Base-by-base conservation (phyloP, 768 basidiomycete genomes). In the Strobilomyces dryophilus region DNA sequence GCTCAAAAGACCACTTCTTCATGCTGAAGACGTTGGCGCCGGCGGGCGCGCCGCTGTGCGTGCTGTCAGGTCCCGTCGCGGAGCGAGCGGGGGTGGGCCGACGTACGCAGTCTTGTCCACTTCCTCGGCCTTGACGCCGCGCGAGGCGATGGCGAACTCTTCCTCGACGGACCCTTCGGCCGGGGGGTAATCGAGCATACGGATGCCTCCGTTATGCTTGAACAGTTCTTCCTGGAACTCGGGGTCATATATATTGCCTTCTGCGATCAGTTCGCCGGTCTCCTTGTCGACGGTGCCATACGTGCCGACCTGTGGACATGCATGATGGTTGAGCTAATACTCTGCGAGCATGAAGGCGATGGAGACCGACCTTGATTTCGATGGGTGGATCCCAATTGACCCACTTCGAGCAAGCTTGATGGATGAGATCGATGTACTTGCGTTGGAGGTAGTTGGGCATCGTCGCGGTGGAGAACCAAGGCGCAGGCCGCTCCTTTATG, bases 391-490 rank as follows among this genome's bases (percentile, higher is more conserved):
- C 69, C 72, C 73, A 73, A 40, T 66, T 74, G 24, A 70, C 69
- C 68, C 66, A 73, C 54, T 73, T 73, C 20, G 65, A 68, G 12
- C 70, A 68, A 4, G 45, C 49, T 3, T 39, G 20, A 9, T 43
- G 60, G 34, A 74, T 69, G n/a, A 74, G 67, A 40, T 73, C 72
- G 32, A 72, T 63, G 56, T 61, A 73, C 52, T 73, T 74, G 51
- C 72, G 64, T 40, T 56, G 64, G 26, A 60, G 1, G 20, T 43
- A 48, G 34, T 53, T 0, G 0, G 50, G n/a, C 58, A 66, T 64
- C 34, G 42, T 31, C 17, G 40, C 50, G 36, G 43, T 49, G 11
- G 3, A 9, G 20, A 26, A n/a, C 18, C 40, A 21, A 8, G 5
- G 8, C 5, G 5, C 29, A 21, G 43, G 45, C 18, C 39, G 35